Evolutionary conservation across 73 alveolate genomes (phyloP).

Genomic region (Paramecium octaurelia): DNA sequence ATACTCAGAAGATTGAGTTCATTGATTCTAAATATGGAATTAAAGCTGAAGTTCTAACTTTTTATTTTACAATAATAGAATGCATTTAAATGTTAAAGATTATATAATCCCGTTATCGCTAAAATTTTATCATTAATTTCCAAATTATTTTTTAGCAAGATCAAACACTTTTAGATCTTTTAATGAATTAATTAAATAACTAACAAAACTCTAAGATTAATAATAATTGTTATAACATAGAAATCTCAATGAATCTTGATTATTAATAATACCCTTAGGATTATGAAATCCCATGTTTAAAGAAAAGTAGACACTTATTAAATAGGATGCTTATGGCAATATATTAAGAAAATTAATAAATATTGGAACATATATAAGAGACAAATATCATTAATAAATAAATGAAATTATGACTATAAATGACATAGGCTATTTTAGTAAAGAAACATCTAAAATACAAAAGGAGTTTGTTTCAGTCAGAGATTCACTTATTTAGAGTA

Average conservation of each 20-base stretch:
- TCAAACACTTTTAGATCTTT: no score
- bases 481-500: neutral
- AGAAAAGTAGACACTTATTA: neutral
- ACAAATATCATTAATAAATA: constrained; percentile 5
- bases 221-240: neutral
- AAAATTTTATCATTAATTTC: no score
- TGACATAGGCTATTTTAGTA: constrained; percentile 36
- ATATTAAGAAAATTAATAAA: neutral
- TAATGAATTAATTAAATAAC: neutral
- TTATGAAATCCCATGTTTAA: neutral
- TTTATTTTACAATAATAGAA: no score
- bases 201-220: neutral
- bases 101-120: no score
- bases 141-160: no score
- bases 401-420: constrained; percentile 1
- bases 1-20: neutral
- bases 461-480: neutral
- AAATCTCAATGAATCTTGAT: neutral
- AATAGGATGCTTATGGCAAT: constrained; percentile 31
- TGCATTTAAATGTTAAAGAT: no score
- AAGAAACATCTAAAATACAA: neutral
- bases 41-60: no score
- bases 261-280: neutral
- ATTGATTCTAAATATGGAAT: no score
- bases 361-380: constrained; percentile 17